Percentiles rank a stretch among this genome's conserved stretches.
Evolutionary conservation across 2,329 filamentous ascomycete species (phyloP).

Genomic region (Fusarium agapanthi): DNA sequence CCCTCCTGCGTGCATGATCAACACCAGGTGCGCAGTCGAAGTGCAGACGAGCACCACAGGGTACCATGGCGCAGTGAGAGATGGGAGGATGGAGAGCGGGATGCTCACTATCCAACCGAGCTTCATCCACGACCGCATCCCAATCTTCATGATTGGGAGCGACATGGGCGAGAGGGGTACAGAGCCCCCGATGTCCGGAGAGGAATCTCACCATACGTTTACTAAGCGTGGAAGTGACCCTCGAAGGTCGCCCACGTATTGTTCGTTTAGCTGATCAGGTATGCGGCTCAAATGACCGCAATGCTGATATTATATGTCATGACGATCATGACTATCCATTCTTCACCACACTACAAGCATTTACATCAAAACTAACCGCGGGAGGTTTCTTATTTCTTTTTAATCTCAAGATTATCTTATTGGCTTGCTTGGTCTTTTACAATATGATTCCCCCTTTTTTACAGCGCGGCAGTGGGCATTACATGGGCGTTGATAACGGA

Average conservation of each 20-base stretch:
- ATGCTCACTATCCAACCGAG: conserved; percentile 28
- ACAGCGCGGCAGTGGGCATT: conserved; percentile 31
- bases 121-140: conserved; percentile 28
- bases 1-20: conserved; percentile 36
- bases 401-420: conserved; percentile 1
- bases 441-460: conserved; percentile 30
- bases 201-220: conserved; percentile 45
- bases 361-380: background rate
- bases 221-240: conserved; percentile 32
- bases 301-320: conserved; percentile 4
- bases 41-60: conserved; percentile 24
- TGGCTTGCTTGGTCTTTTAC: conserved; percentile 24
- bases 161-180: conserved; percentile 48
- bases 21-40: conserved; percentile 28
- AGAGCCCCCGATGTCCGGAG: conserved; percentile 38
- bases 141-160: conserved; percentile 45
- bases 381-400: background rate
- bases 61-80: conserved; percentile 27
- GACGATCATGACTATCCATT: background rate
- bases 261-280: conserved; percentile 12
- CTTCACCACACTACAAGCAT: background rate
- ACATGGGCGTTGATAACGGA: conserved; percentile 35
- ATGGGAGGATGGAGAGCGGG: conserved; percentile 28
- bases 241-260: conserved; percentile 12
- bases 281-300: background rate